These are phyloP conservation scores for Spinacia oleracea DNA, from an alignment of 179 eudicot species.

Conservation along the genomic window DNA sequence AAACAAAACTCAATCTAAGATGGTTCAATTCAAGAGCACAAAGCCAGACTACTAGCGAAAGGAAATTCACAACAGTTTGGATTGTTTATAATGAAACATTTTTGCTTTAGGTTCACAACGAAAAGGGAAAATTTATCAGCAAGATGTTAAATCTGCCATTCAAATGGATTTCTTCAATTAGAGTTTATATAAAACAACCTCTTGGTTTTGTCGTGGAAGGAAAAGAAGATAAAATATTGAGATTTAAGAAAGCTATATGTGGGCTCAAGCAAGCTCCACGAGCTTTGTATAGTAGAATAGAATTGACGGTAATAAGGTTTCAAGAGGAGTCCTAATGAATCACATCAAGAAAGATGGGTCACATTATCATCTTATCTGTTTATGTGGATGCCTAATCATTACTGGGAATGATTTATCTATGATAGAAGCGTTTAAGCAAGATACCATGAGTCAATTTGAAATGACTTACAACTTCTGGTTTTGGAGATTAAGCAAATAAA, in stretches of 20 bases:
- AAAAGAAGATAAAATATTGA: neutral
- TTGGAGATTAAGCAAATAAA: neutral
- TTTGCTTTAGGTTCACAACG: neutral
- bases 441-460: conserved; percentile 3
- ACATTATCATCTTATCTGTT: neutral
- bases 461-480: neutral
- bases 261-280: conserved; percentile 10
- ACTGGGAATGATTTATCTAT: neutral
- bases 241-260: conserved; percentile 13
- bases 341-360: neutral
- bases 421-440: neutral
- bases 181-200: conserved; percentile 3
- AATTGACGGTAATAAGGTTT: conserved; percentile 4
- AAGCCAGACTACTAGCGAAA: neutral
- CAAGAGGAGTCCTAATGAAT: neutral
- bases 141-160: neutral
- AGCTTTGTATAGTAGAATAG: conserved; percentile 13
- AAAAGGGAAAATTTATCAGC: neutral
- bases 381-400: conserved; percentile 1
- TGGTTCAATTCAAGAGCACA: neutral
- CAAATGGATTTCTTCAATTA: conserved; percentile 3
- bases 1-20: neutral
- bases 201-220: neutral
- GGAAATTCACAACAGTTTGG: neutral
- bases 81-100: neutral